These are phyloP conservation scores for Wickerhamomyces sp. DNA, from an alignment of 1,139 yeast genomes.

Conservation along the genomic window DNA sequence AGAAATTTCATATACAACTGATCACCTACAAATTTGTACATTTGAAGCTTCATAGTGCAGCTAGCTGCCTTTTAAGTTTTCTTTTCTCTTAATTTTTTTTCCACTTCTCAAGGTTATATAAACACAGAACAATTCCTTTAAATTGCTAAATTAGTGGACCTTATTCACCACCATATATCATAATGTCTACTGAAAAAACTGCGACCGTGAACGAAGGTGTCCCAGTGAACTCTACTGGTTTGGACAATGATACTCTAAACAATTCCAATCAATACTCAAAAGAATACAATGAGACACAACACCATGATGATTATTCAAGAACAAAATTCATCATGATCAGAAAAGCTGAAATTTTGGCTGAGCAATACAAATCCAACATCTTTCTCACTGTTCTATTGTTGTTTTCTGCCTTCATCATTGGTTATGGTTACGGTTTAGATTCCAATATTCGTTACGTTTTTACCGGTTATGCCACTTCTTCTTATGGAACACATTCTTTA, in stretches of 20 bases:
- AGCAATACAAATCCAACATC: conserved; percentile 27
- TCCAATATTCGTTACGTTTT: conserved; percentile 46
- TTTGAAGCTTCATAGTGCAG: background rate
- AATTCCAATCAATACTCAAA: background rate
- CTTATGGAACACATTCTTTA: conserved; percentile 55
- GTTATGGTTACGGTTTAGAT: conserved; percentile 69
- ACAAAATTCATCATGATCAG: conserved; percentile 33
- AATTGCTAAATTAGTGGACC: too few species aligned
- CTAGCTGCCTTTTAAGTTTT: too few species aligned
- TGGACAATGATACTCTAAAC: background rate
- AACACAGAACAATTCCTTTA: too few species aligned
- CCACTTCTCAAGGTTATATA: too few species aligned
- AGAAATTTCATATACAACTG: background rate
- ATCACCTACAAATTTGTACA: background rate
- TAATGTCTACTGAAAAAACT: background rate
- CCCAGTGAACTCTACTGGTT: background rate
- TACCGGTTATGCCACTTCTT: conserved; percentile 51
- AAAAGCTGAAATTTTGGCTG: conserved; percentile 38
- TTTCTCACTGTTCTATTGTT: conserved; percentile 28
- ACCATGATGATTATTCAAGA: conserved; percentile 9
- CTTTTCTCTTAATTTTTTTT: too few species aligned
- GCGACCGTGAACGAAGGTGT: background rate
- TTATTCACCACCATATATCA: background rate
- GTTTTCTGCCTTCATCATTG: conserved; percentile 50
- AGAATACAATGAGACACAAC: background rate